Conservation (phyloP, 257 asterid genomes). For the Mentha longifolia region DNA sequence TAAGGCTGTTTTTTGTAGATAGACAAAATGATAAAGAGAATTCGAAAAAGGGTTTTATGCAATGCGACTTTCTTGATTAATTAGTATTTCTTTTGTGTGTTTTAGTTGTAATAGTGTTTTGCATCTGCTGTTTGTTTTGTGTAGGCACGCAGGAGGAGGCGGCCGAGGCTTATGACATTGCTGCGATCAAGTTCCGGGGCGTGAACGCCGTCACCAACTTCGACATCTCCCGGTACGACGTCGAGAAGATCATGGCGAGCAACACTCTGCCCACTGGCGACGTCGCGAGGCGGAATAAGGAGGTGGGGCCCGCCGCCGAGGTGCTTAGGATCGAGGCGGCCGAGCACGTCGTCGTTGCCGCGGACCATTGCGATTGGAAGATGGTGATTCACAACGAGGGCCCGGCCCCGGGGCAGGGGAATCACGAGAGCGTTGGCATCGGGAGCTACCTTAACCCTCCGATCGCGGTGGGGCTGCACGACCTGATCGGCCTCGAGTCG, state of each 20-base stretch:
- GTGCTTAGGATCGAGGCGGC: neutral
- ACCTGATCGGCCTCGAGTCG: slow-evolving; percentile 44
- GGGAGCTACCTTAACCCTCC: slow-evolving; percentile 38
- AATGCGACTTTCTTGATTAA: slow-evolving; percentile 14
- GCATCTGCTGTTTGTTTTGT: neutral
- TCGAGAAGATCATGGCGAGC: slow-evolving; percentile 62
- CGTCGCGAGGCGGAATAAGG: slow-evolving; percentile 60
- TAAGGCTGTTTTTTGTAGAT: slow-evolving; percentile 39
- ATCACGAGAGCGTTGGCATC: slow-evolving; percentile 31
- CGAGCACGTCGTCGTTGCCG: neutral
- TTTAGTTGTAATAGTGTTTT: neutral
- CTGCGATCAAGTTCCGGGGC: slow-evolving; percentile 69
- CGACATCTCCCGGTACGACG: slow-evolving; percentile 61
- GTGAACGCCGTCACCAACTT: slow-evolving; percentile 65
- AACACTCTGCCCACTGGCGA: slow-evolving; percentile 62
- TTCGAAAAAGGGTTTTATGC: neutral
- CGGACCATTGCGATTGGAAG: slow-evolving; percentile 43
- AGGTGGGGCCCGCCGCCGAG: slow-evolving; percentile 32
- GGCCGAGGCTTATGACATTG: slow-evolving; percentile 72
- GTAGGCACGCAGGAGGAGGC: slow-evolving; percentile 77
- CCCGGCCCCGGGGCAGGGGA: neutral
- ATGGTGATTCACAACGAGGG: slow-evolving; percentile 37
- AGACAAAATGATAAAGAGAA: slow-evolving; percentile 39
- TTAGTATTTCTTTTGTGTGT: no score
- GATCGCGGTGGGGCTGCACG: slow-evolving; percentile 49